Evolutionary conservation across 2,329 filamentous ascomycete genomes (phyloP).

Genomic region (Scytalidium lignicola): DNA sequence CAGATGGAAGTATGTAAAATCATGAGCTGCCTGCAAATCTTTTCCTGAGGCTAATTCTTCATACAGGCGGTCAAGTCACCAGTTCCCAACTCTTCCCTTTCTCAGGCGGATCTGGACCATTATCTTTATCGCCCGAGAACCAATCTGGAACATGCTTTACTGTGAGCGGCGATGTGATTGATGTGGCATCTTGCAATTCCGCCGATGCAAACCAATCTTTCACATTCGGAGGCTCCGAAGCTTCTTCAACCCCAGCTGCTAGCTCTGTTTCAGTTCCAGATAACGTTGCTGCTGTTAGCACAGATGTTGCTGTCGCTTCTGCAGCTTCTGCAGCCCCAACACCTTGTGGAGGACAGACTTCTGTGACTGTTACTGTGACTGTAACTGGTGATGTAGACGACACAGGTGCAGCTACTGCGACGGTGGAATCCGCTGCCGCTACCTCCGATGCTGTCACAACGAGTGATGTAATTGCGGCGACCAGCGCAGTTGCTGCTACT

Average conservation of each 20-base stretch:
- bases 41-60: constrained; percentile 4
- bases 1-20: constrained; percentile 39
- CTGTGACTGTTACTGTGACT: not conserved
- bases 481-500: not conserved
- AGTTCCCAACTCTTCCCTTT: constrained; percentile 49
- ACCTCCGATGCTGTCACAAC: constrained; percentile 6
- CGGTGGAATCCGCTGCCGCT: not conserved
- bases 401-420: not conserved
- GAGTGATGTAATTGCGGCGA: not conserved
- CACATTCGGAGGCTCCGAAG: constrained; percentile 17
- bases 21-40: not conserved
- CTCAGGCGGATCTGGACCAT: constrained; percentile 34
- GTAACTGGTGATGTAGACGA: not conserved
- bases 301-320: not conserved
- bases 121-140: constrained; percentile 42
- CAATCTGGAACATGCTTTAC: constrained; percentile 41
- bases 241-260: not conserved
- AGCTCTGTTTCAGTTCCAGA: constrained; percentile 1
- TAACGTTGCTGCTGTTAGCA: not conserved
- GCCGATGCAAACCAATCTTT: constrained; percentile 40
- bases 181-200: constrained; percentile 37
- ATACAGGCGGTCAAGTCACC: constrained; percentile 39
- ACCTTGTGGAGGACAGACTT: constrained; percentile 1
- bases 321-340: constrained; percentile 1
- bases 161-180: constrained; percentile 37